Conservation (phyloP, 495 filamentous ascomycete genomes). For the Trichocladium uniseriatum region DNA sequence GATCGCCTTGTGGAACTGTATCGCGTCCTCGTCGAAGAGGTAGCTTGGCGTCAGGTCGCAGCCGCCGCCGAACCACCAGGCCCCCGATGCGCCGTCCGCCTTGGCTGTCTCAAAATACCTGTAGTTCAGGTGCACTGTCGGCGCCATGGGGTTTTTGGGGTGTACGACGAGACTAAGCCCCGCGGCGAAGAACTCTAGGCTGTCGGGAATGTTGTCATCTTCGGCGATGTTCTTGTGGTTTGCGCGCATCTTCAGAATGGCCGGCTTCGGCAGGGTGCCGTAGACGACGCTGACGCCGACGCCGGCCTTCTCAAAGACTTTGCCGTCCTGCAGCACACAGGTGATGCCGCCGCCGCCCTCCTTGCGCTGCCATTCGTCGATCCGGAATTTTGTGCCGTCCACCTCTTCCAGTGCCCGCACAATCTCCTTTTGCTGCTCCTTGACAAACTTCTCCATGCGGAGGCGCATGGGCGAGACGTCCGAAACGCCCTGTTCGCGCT, state of each 20-base stretch:
- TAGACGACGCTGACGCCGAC: conserved; percentile 95
- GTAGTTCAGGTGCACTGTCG: conserved; percentile 97
- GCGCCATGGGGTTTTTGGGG: conserved; percentile 90
- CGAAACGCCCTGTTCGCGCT: conserved; percentile 55
- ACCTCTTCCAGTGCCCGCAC: conserved; percentile 68
- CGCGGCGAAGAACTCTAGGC: conserved; percentile 86
- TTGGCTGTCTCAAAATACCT: conserved; percentile 95
- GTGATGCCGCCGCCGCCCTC: conserved; percentile 76
- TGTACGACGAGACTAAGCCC: conserved; percentile 89
- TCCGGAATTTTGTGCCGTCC: conserved; percentile 70
- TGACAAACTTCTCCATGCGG: conserved; percentile 93
- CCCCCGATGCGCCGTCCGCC: conserved; percentile 57
- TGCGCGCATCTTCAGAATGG: conserved; percentile 86
- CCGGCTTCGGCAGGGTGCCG: conserved; percentile 76
- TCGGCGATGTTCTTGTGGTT: conserved; percentile 87
- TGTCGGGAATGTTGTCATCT: conserved; percentile 51
- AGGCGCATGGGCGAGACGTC: conserved; percentile 87
- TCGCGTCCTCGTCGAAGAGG: conserved; percentile 91
- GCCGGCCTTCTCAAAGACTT: conserved; percentile 96
- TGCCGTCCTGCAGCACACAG: conserved; percentile 89
- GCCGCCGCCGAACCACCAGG: conserved; percentile 98
- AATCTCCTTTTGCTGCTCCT: conserved; percentile 80
- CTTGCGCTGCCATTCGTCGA: conserved; percentile 81
- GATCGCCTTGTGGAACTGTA: conserved; percentile 90
- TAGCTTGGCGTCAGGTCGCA: conserved; percentile 91